Evolutionary conservation across 2,329 filamentous ascomycete genomes (phyloP), one percentile per base, ranked within the genome.

Genomic region (Didymellaceae sp.): DNA sequence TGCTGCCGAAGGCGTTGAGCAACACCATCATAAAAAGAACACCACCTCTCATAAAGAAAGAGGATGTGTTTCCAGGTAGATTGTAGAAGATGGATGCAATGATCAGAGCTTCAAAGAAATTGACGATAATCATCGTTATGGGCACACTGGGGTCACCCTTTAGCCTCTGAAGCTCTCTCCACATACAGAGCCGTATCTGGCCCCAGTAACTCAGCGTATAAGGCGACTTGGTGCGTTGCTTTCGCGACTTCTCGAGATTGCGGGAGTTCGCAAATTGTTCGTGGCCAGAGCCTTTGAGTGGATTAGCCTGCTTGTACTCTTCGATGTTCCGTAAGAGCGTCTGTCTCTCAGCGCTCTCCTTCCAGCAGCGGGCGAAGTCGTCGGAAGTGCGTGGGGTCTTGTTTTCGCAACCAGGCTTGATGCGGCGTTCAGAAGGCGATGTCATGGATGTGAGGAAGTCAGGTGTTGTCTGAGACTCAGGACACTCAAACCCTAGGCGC

Each of bases 401-500:
- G 45, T 70, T 62, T 52, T 79, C 76, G 41, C 58, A 77, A 2
- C 77, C 77, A 22, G 61, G 35, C 26, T 62, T 65, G 11, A 77
- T 68, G 17, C 76, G 54, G 45, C 76, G 74, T 55, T 78, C 58
- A 68, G 45, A 72, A 9, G 58, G 91, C 70, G 69, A 91, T 89
- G 64, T 92, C 89, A 30, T 77, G 17, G 57, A 75, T 63, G 62
- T 78, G 9, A 61, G 45, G 32, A 58, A 61, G 18, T 59, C 58
- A 1, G 84, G 84, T 0, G 85, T 86, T 0, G 86, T 90, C 80
- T 85, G 83, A 9, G 87, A 58, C 11, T 82, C 78, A 0, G 87
- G 87, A 59, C 87, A 88, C 13, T 82, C 77, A 58, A 91, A 92
- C 0, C 89, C 89, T 5, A 91, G 75, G 8, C 80, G 73, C 31